A percentile compares a stretch with the other conserved stretches of the same genome.
phyloP scores from a whole-genome alignment of 2,329 filamentous ascomycete species.

The Thelonectria olida region DNA sequence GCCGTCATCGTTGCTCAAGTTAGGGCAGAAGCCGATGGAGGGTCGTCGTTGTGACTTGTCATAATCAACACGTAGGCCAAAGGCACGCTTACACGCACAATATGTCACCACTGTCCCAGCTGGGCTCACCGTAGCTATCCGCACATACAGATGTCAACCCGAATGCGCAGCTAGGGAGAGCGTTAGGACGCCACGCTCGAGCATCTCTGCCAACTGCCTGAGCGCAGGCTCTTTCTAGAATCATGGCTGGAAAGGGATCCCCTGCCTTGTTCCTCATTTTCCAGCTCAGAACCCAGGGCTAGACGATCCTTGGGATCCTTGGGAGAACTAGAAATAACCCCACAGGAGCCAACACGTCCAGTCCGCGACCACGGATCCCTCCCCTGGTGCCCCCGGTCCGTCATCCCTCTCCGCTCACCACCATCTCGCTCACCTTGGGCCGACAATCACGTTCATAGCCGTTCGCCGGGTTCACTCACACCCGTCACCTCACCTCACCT shows the following conservation, averaged over 20 bases:
- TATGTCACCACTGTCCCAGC: slow-evolving; percentile 9
- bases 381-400: slow-evolving; percentile 13
- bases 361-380: not conserved
- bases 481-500: slow-evolving; percentile 3
- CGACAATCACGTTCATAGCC: not conserved
- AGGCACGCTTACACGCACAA: slow-evolving; percentile 18
- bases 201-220: too few species aligned
- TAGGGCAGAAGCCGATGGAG: too few species aligned
- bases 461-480: not conserved
- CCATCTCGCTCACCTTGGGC: slow-evolving; percentile 15
- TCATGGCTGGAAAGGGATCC: slow-evolving; percentile 36
- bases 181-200: not conserved
- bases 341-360: slow-evolving; percentile 31
- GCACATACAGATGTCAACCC: not conserved
- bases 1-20: too few species aligned
- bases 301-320: slow-evolving; percentile 33
- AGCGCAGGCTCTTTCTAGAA: slow-evolving; percentile 37
- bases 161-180: not conserved
- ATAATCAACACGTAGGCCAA: not conserved
- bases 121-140: slow-evolving; percentile 13
- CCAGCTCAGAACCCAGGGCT: slow-evolving; percentile 31
- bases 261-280: slow-evolving; percentile 12
- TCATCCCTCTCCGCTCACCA: slow-evolving; percentile 8
- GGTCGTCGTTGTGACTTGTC: slow-evolving; percentile 17
- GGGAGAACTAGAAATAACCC: slow-evolving; percentile 26